Conservation (phyloP, 257 asterid genomes). For the Nicotiana attenuata region DNA sequence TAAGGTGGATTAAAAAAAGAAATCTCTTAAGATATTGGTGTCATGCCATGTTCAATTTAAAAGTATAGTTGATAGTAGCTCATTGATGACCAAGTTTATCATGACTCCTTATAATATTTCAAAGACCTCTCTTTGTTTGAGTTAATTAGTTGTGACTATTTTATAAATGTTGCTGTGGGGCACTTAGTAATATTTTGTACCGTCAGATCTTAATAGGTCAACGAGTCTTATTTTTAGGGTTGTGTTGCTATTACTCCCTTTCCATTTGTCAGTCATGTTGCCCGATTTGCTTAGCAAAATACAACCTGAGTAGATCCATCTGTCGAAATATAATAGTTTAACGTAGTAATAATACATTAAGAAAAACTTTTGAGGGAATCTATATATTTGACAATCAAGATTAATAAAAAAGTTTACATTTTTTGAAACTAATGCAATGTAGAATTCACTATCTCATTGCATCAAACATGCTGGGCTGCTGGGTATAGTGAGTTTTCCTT, state of each 20-base stretch:
- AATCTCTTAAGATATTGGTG: neutral
- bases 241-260: neutral
- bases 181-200: neutral
- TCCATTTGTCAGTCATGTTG: neutral
- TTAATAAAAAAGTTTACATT: no score
- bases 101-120: neutral
- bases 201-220: neutral
- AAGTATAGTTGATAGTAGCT: neutral
- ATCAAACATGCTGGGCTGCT: neutral
- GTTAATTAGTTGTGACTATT: neutral
- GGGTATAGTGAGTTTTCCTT: neutral
- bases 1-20: neutral
- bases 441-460: neutral
- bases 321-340: neutral
- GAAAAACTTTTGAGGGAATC: neutral
- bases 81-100: conserved; percentile 2
- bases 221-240: neutral
- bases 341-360: neutral
- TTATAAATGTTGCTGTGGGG: neutral
- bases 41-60: neutral
- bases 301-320: neutral
- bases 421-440: neutral
- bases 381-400: neutral
- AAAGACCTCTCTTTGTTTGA: neutral
- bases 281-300: neutral